Evolutionary conservation across 306 rosid genomes (phyloP), one percentile per base, ranked within the genome.

Genomic region (Rosa lucieae): DNA sequence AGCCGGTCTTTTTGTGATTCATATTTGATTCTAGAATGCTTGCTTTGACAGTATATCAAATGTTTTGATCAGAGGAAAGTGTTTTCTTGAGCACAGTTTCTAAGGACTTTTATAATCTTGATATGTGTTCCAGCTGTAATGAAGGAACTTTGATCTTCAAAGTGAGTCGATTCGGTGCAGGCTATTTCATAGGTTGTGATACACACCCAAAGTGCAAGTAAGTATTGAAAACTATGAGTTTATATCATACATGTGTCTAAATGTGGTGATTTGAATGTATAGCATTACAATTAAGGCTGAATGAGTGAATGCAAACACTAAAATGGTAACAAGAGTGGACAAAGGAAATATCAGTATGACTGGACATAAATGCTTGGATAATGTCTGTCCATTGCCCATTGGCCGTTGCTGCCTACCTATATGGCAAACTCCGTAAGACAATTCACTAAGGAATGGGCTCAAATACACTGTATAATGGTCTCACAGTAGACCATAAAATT

Each of bases 121-220:
- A 51, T 10, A 21, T 80, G 77, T 79, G 72, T 89, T 83, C 80
- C 96, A 95, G 99, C 86, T 96, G 98, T 86, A 58, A 71, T 84
- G 90, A 93, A 76, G 99, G 99, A 47, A 90, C 88, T 18, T 87
- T 96, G 85, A 89, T 88, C 85, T 91, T 96, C 86, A 93, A 91
- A 96, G 93, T 96, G 48, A 96, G 99, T 80, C 94, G 98, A 84
- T 89, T 80, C 18, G 97, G 99, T 43, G 82, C 94, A 40, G 98
- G 99, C 75, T 96, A 93, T 87, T 96, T 96, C 82, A 88, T 96
- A 67, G 98, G 97, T 5, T 96, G 99, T 84, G 93, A 93, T 84
- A 89, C 90, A 81, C 98, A 96, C 86, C 99, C 99, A 8, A 85
- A n/a, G 63, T 96, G 99, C 98, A 96, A 96, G 99, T 95, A 83